Evolutionary conservation across 495 filamentous ascomycete genomes (phyloP), one percentile per base, ranked within the genome.

Genomic region (Lasiosphaeria ovina): DNA sequence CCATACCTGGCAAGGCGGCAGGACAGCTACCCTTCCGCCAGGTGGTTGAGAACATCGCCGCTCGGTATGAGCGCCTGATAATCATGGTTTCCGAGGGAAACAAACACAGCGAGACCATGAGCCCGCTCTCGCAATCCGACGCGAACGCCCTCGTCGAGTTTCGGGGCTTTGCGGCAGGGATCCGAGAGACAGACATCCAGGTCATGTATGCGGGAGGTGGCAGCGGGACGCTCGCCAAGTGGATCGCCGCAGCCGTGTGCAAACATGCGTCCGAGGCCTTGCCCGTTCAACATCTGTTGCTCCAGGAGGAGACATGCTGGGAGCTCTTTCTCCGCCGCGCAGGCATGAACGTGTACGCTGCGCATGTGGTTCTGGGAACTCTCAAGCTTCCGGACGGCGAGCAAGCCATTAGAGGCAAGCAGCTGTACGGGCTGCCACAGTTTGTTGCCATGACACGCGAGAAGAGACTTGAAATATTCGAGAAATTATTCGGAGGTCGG

Each of bases 331-430:
- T 96, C 14, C 80, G 90, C 31, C 69, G 78, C n/a, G 81, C 81
- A 11, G 92, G 92, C 3, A 72, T 94, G 73, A 96, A 95, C 75
- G 84, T 87, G 4, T 94, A 83, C 70, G 92, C 89, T 3, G 91
- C 92, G 24, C 90, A 93, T 66, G 81, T 77, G 14, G 73, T 93
- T 0, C 74, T 93, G 31, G 75, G 75, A 12, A 70, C 69, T 45
- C 59, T 88, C 10, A 83, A 79, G 60, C 64, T 68, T 2, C 74
- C 75, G 6, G 70, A 66, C n/a, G 67, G 61, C 3, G 48, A 60
- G 17, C 11, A 38, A 4, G 65, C 65, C 3, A 57, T 61, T 32
- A 63, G 62, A 16, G 59, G 47, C 1, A 63, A 49, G 11, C 47
- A 64, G 6, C 71, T 56, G 35, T 66, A 75, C 66, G 85, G 86